phyloP scores from a whole-genome alignment of 2,329 filamentous ascomycete genomes.

The Aurifilum marmelostoma region DNA sequence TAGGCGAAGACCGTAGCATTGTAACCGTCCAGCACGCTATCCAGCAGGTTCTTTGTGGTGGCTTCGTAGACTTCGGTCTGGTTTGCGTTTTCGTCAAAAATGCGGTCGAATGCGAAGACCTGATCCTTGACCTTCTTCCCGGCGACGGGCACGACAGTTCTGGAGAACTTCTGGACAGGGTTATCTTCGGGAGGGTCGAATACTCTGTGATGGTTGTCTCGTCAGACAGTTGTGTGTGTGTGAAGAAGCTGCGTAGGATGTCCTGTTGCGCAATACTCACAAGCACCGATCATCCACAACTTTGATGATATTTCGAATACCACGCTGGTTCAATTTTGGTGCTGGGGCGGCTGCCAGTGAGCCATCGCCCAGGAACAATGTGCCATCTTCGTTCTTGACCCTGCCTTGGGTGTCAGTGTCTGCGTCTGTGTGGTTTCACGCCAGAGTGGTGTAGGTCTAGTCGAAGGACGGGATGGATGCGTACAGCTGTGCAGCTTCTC shows the following conservation, averaged over 20 bases:
- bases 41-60: conserved; percentile 85
- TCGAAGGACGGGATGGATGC: conserved; percentile 31
- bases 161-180: conserved; percentile 83
- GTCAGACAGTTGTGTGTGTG: not conserved
- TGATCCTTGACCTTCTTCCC: conserved; percentile 97
- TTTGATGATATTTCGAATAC: conserved; percentile 90
- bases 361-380: conserved; percentile 93
- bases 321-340: conserved; percentile 83
- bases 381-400: conserved; percentile 76
- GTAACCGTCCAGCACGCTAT: conserved; percentile 95
- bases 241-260: not conserved
- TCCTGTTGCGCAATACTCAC: conserved; percentile 58
- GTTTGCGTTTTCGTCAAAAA: conserved; percentile 93
- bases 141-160: conserved; percentile 73
- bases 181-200: conserved; percentile 97
- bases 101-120: conserved; percentile 93
- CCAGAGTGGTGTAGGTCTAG: not conserved
- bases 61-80: conserved; percentile 95
- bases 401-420: conserved; percentile 39
- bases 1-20: conserved; percentile 99
- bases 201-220: conserved; percentile 59
- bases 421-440: not conserved
- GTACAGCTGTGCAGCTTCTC: conserved; percentile 90
- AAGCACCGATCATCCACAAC: conserved; percentile 95
- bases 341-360: conserved; percentile 86